These are phyloP conservation scores for Leccinum variicolor DNA, from an alignment of 768 basidiomycete species.

Conservation along the genomic window DNA sequence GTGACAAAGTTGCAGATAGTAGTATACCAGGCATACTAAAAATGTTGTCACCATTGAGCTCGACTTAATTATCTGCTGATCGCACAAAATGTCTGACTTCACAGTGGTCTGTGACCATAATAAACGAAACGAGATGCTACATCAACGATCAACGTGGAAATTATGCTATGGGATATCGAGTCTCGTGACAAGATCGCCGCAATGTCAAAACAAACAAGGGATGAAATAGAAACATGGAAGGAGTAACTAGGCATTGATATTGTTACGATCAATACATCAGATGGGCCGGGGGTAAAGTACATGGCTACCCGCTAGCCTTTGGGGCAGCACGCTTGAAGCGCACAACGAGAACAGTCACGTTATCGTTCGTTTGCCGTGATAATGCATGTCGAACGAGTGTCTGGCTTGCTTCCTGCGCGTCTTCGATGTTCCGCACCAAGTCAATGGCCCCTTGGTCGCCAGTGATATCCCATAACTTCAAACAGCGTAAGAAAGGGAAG, in stretches of 20 bases:
- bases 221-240: not conserved
- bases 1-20: not conserved
- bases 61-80: not conserved
- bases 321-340: conserved; percentile 54
- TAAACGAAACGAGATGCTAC: not conserved
- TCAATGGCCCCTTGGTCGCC: conserved; percentile 90
- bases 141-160: not conserved
- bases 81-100: not conserved
- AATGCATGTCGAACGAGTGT: conserved; percentile 83
- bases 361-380: conserved; percentile 87
- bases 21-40: not conserved
- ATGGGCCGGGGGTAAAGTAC: not conserved
- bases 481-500: conserved; percentile 6
- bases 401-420: conserved; percentile 81
- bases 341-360: conserved; percentile 88
- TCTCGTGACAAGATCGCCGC: not conserved
- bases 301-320: conserved; percentile 10
- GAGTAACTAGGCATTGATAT: not conserved
- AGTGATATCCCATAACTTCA: conserved; percentile 93
- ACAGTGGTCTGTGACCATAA: not conserved
- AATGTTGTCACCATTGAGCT: not conserved
- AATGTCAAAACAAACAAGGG: conserved; percentile 2
- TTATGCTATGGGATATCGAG: not conserved
- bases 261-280: conserved; percentile 8
- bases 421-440: conserved; percentile 63